phyloP scores from a whole-genome alignment of 73 alveolate genomes.

The Paraurostyla sp. region DNA sequence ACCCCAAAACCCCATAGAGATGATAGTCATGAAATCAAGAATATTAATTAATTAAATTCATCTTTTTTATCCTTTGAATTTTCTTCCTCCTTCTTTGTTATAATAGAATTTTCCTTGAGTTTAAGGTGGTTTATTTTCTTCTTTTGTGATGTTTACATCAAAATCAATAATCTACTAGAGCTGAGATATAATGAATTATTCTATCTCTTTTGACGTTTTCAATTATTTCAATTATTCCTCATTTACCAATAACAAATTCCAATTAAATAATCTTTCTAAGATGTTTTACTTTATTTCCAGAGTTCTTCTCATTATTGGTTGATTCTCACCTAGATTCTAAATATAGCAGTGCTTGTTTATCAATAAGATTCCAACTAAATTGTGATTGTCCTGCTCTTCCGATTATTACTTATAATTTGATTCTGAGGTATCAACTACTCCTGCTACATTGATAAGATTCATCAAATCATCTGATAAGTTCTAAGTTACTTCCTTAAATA shows the following conservation, averaged over 20 bases:
- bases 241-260: constrained; percentile 16
- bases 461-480: constrained; percentile 55
- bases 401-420: background rate
- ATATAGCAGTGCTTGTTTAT: constrained; percentile 46
- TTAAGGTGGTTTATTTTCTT: too few species aligned
- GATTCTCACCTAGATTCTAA: background rate
- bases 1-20: too few species aligned
- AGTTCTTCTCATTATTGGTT: constrained; percentile 26
- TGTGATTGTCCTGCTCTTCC: background rate
- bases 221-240: too few species aligned
- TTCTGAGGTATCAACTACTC: background rate
- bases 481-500: constrained; percentile 11
- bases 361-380: background rate
- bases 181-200: too few species aligned
- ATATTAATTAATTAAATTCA: too few species aligned
- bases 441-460: constrained; percentile 44
- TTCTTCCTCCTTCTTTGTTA: too few species aligned
- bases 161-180: too few species aligned
- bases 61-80: too few species aligned
- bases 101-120: too few species aligned
- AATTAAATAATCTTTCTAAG: constrained; percentile 37
- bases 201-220: too few species aligned
- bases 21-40: too few species aligned
- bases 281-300: constrained; percentile 44
- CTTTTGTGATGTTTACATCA: too few species aligned